Conservation (phyloP, 176 grass and related monocot species). For the Themeda triandra region DNA sequence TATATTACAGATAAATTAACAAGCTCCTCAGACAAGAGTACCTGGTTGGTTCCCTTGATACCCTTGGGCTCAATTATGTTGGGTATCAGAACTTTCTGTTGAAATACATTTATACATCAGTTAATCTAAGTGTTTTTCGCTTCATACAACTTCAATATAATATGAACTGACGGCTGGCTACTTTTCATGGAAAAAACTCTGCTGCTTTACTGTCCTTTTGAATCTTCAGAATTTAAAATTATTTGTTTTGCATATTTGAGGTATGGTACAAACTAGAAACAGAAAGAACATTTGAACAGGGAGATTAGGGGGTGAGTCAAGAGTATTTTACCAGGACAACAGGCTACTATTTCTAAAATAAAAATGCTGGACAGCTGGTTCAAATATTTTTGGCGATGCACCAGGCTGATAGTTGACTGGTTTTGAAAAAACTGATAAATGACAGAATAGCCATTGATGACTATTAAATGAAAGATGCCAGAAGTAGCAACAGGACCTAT, state of each 20-base stretch:
- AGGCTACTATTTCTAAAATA: background rate
- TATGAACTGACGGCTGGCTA: background rate
- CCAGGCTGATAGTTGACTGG: background rate
- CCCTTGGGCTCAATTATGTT: slow-evolving; percentile 23
- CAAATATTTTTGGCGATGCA: background rate
- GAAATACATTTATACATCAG: background rate
- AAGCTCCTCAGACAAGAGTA: background rate
- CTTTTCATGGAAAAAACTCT: background rate
- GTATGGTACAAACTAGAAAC: background rate
- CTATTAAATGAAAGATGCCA: slow-evolving; percentile 19
- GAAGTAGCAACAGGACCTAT: background rate
- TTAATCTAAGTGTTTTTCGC: background rate
- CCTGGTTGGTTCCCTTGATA: background rate
- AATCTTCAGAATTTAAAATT: background rate
- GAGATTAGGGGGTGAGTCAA: background rate
- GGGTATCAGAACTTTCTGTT: background rate
- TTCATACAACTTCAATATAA: background rate
- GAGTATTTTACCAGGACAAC: background rate
- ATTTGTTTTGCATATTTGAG: background rate
- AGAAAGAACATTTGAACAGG: background rate
- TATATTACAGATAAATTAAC: background rate
- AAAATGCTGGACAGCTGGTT: background rate
- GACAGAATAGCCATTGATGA: background rate
- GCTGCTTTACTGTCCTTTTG: background rate
- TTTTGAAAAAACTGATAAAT: background rate